A percentile compares a stretch with the other conserved stretches of the same genome.
Conservation (phyloP, 2,329 filamentous ascomycete species). For the Phyllosticta paracitricarpa region DNA sequence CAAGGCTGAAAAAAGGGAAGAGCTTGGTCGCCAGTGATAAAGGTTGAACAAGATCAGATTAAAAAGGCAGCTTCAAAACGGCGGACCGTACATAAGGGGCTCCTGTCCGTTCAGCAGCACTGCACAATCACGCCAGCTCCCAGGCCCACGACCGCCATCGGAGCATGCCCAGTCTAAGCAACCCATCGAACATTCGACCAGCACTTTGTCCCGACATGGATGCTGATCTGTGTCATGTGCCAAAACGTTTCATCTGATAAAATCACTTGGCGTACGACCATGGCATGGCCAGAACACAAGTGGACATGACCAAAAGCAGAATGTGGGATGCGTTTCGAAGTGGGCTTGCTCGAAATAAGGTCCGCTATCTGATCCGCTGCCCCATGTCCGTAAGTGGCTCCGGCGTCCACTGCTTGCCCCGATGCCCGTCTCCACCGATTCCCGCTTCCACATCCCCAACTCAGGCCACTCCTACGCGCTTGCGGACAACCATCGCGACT, state of each 20-base stretch:
- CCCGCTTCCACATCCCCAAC: background rate
- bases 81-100: background rate
- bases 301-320: background rate
- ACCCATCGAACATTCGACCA: background rate
- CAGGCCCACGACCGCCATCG: background rate
- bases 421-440: background rate
- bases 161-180: background rate
- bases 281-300: background rate
- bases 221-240: background rate
- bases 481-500: background rate
- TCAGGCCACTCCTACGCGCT: background rate
- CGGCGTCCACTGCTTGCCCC: background rate
- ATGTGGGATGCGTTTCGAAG: background rate
- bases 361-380: slow-evolving; percentile 6
- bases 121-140: background rate
- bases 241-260: background rate
- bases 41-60: background rate
- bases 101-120: background rate
- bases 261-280: background rate
- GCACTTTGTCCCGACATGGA: background rate
- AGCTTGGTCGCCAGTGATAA: background rate
- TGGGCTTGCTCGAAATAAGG: background rate
- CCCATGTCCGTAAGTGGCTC: background rate
- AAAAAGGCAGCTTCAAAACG: background rate
- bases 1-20: background rate